Conservation (phyloP, 352 stramenopile species). For the Phytophthora crassamura region DNA sequence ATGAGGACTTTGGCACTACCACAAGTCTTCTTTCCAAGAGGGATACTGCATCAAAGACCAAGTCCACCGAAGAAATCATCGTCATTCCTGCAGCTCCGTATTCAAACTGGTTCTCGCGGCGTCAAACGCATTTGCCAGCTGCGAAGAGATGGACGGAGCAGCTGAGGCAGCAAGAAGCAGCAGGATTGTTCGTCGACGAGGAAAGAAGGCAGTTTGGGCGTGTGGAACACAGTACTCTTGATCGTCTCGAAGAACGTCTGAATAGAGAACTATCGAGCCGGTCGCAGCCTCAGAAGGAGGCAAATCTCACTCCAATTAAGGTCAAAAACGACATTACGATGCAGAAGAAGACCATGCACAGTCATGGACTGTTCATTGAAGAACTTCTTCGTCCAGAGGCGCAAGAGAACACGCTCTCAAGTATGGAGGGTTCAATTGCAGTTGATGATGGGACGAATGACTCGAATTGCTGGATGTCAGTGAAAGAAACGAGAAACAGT, state of each 20-base stretch:
- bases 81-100: conserved; percentile 20
- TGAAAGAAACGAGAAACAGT: background rate
- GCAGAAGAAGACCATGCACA: background rate
- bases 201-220: conserved; percentile 40
- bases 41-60: background rate
- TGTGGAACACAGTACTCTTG: conserved; percentile 56
- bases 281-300: background rate
- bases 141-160: conserved; percentile 42
- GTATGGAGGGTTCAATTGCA: background rate
- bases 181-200: conserved; percentile 56
- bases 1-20: conserved; percentile 11
- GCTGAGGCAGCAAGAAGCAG: conserved; percentile 50
- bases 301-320: background rate
- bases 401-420: background rate
- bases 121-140: background rate
- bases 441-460: background rate
- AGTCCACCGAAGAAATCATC: conserved; percentile 25
- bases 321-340: background rate
- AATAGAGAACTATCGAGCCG: conserved; percentile 33
- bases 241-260: conserved; percentile 62
- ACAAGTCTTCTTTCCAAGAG: conserved; percentile 25
- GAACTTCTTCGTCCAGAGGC: conserved; percentile 14
- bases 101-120: conserved; percentile 20
- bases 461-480: background rate
- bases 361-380: conserved; percentile 9